Base-by-base conservation (phyloP, 768 basidiomycete genomes). In the Polyporus arcularius region DNA sequence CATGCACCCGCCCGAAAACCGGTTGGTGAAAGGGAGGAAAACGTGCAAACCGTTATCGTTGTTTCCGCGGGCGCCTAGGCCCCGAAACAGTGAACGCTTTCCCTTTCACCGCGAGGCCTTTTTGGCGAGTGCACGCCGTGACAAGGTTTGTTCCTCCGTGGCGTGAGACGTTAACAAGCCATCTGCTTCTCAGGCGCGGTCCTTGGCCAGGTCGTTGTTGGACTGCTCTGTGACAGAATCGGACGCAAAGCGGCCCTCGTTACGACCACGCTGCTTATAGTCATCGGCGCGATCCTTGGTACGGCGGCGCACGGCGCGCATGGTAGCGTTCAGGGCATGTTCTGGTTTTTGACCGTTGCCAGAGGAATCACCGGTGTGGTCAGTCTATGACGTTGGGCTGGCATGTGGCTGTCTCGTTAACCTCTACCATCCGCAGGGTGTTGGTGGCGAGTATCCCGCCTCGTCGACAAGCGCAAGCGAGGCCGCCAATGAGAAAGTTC, bases 241-340 rank as follows among this genome's bases (percentile, higher is more conserved):
- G 90, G 90, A n/a, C 78, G 90, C 53, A 91, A 91, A 70, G 82
- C 83, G n/a, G 89, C 88, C 16, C 81, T 92, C 53, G 82, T 90
- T 18, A 70, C 78, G 40, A 90, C 89, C 1, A 92, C 89, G 0
- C 66, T 83, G 38, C 72, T 87, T 40, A 92, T 92, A 60, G 85
- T 90, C 55, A 51, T 89, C 47, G 90, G 90, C 26, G 85, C 86
- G 16, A 86, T 79, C 26, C 77, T 91, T 26, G 83, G 80, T 8
- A 89, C 89, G 4, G 87, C 85, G 6, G 86, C 90, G 15, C 83
- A 86, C 67, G 88, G 86, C 4, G 78, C 80, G 1, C 71, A 81
- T 28, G 84, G 84, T 61, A 85, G 79, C 63, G 76, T 75, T 32
- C 67, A 73, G 52, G 88, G 87, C 18, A 75, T 90, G 46, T 86